Evolutionary conservation across 2,329 filamentous ascomycete species (phyloP).

Genomic region (Epichloe brachyelytri): DNA sequence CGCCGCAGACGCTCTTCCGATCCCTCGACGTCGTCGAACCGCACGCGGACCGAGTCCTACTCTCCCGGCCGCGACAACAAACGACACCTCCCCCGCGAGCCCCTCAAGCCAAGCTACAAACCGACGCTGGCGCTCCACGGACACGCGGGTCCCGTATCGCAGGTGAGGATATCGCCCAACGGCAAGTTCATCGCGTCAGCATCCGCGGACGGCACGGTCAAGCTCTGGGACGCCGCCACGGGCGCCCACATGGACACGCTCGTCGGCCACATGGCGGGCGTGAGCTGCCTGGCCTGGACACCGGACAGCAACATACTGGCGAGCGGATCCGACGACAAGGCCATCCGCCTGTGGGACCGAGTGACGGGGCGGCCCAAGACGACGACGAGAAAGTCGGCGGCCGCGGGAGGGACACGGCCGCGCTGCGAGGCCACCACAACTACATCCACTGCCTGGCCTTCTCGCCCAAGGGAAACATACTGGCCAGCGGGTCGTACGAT

Average conservation of each 20-base stretch:
- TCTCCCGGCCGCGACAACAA: constrained; percentile 10
- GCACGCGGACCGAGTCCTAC: constrained; percentile 12
- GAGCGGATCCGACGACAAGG: constrained; percentile 90
- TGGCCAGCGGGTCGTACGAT: constrained; percentile 90
- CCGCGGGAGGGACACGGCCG: constrained; percentile 31
- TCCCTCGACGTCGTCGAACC: constrained; percentile 18
- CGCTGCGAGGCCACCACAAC: constrained; percentile 80
- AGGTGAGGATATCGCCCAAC: constrained; percentile 84
- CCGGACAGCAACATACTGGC: constrained; percentile 80
- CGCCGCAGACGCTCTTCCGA: constrained; percentile 16
- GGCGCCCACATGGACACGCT: constrained; percentile 77
- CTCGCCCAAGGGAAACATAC: constrained; percentile 94
- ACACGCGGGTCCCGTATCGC: constrained; percentile 66
- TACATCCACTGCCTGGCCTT: constrained; percentile 92
- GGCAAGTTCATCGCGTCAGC: constrained; percentile 80
- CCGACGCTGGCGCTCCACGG: constrained; percentile 60
- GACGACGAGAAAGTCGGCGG: constrained; percentile 25
- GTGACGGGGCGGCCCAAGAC: constrained; percentile 44
- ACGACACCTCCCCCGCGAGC: constrained; percentile 31
- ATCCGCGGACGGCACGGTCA: constrained; percentile 80
- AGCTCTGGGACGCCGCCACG: constrained; percentile 74
- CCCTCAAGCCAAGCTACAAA: constrained; percentile 51
- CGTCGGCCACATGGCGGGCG: constrained; percentile 83
- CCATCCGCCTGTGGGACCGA: constrained; percentile 82
- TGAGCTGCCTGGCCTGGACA: constrained; percentile 89